Percentiles rank a stretch among this genome's conserved stretches.
Conservation (phyloP, 2,329 filamentous ascomycete species). For the Ceratocystis smalleyi region DNA sequence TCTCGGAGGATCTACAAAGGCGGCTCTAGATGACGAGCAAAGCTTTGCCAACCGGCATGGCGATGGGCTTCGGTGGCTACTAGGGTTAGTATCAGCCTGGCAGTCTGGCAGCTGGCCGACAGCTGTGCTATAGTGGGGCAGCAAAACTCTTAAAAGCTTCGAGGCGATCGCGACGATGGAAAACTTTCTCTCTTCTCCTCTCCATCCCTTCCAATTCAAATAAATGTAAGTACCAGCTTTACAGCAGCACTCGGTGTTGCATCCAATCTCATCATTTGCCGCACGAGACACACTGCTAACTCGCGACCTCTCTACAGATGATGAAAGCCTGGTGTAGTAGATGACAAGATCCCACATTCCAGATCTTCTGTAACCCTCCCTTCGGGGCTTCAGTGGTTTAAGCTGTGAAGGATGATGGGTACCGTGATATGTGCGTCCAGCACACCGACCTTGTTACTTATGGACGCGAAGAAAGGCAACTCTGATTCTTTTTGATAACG, state of each 20-base stretch:
- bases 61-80: neutral
- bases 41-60: neutral
- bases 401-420: conserved; percentile 45
- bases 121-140: conserved; percentile 9
- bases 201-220: conserved; percentile 98
- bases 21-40: neutral
- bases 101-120: neutral
- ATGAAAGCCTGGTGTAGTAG: conserved; percentile 98
- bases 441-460: conserved; percentile 97
- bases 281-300: conserved; percentile 22
- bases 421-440: conserved; percentile 98
- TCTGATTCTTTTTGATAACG: conserved; percentile 53
- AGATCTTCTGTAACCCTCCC: conserved; percentile 65
- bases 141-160: conserved; percentile 2
- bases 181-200: conserved; percentile 34
- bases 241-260: conserved; percentile 5
- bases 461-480: conserved; percentile 94
- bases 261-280: conserved; percentile 7
- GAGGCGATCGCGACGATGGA: conserved; percentile 21
- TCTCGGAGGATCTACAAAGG: neutral
- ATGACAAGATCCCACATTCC: conserved; percentile 60
- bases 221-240: conserved; percentile 54
- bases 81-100: conserved; percentile 1
- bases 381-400: conserved; percentile 78
- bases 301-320: conserved; percentile 45